Evolutionary conservation across 1,139 yeast genomes (phyloP).

Genomic region (Magnusiomyces clavatus): DNA sequence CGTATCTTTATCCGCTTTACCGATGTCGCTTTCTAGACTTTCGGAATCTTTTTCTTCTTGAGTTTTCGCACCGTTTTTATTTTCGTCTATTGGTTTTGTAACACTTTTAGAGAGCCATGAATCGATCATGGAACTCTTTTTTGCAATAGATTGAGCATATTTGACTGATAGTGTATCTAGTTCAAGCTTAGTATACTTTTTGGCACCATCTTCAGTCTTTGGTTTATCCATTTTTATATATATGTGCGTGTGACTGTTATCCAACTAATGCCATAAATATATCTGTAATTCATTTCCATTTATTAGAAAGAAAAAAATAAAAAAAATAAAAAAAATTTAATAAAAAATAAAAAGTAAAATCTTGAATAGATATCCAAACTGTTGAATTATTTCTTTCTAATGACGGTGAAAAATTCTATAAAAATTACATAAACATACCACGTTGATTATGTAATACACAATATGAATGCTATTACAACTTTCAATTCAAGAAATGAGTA

Average conservation of each 20-base stretch:
- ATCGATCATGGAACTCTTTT: neutral
- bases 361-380: too few species aligned
- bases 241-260: too few species aligned
- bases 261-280: too few species aligned
- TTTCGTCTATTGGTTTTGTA: neutral
- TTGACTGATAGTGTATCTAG: neutral
- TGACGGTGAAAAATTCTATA: neutral
- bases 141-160: slow-evolving; percentile 3
- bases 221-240: too few species aligned
- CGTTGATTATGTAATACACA: too few species aligned
- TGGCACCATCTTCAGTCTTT: too few species aligned
- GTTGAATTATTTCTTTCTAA: slow-evolving; percentile 2
- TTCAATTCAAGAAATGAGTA: too few species aligned
- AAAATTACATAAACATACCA: neutral
- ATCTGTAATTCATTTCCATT: too few species aligned
- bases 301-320: too few species aligned
- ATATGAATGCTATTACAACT: too few species aligned
- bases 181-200: neutral
- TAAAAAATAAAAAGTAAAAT: too few species aligned
- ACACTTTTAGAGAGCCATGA: neutral
- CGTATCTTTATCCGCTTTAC: slow-evolving; percentile 2
- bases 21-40: neutral
- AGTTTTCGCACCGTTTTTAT: neutral
- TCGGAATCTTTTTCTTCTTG: neutral
- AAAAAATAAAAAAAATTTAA: too few species aligned